Conservation (phyloP, 805 yeast genomes). For the Ascoidea asiatica region DNA sequence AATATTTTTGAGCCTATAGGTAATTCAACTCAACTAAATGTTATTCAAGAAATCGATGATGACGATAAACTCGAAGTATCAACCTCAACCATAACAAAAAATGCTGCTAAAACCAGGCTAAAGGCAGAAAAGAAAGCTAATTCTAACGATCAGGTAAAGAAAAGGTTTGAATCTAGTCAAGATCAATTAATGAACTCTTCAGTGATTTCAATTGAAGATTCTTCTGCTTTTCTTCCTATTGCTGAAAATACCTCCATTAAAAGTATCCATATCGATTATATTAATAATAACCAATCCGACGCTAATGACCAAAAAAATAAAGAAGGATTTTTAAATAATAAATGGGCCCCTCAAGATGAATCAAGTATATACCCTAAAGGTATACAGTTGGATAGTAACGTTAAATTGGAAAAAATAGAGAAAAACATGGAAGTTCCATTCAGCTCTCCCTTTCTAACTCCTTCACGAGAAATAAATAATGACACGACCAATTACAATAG, state of each 20-base stretch:
- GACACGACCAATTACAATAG: neutral
- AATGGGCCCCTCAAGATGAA: too few relatives aligned
- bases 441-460: neutral
- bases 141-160: too few relatives aligned
- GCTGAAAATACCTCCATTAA: neutral
- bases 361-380: too few relatives aligned
- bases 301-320: too few relatives aligned
- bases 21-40: neutral
- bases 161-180: neutral
- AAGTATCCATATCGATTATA: conserved; percentile 4
- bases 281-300: too few relatives aligned
- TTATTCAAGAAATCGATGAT: neutral
- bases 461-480: neutral
- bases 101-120: neutral
- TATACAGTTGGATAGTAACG: too few relatives aligned
- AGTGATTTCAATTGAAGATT: conserved; percentile 6
- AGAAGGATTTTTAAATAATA: too few relatives aligned
- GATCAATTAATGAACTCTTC: conserved; percentile 1
- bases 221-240: conserved; percentile 1
- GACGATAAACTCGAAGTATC: too few relatives aligned
- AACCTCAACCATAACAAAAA: neutral
- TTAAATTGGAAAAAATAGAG: too few relatives aligned
- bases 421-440: too few relatives aligned
- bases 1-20: neutral
- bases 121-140: neutral